phyloP scores from a whole-genome alignment of 2,329 filamentous ascomycete genomes.

The Apiospora koreana region DNA sequence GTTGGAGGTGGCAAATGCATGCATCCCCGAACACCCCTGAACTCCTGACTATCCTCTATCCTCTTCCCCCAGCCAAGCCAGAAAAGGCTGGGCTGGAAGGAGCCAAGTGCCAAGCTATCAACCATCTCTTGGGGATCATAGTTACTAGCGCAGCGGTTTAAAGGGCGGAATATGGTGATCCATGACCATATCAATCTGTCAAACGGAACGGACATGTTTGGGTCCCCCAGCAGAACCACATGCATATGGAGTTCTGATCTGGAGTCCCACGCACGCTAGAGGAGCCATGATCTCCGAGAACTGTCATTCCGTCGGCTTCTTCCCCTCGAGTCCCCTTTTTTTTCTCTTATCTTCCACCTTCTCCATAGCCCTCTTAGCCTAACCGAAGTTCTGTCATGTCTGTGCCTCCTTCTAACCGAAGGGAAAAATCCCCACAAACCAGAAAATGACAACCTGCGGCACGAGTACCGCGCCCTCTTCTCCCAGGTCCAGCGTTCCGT shows the following conservation, averaged over 20 bases:
- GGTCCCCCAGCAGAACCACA: no score
- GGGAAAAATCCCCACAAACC: not conserved
- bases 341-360: not conserved
- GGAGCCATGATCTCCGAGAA: no score
- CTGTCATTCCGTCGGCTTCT: not conserved
- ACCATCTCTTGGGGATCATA: not conserved
- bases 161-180: no score
- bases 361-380: not conserved
- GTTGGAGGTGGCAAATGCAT: not conserved
- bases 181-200: not conserved
- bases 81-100: not conserved
- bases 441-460: slow-evolving; percentile 81
- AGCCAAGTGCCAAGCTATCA: not conserved
- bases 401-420: not conserved
- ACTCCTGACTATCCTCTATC: not conserved
- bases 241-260: no score
- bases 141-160: not conserved
- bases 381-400: not conserved
- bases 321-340: not conserved
- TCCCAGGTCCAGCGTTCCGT: slow-evolving; percentile 64
- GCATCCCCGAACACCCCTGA: not conserved
- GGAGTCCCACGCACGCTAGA: no score
- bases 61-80: not conserved
- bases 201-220: not conserved
- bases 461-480: slow-evolving; percentile 69